A percentile compares a stretch with the other conserved stretches of the same genome.
These are phyloP conservation scores for Elsinoe batatas DNA, from an alignment of 2,329 filamentous ascomycete species.

Conservation along the genomic window DNA sequence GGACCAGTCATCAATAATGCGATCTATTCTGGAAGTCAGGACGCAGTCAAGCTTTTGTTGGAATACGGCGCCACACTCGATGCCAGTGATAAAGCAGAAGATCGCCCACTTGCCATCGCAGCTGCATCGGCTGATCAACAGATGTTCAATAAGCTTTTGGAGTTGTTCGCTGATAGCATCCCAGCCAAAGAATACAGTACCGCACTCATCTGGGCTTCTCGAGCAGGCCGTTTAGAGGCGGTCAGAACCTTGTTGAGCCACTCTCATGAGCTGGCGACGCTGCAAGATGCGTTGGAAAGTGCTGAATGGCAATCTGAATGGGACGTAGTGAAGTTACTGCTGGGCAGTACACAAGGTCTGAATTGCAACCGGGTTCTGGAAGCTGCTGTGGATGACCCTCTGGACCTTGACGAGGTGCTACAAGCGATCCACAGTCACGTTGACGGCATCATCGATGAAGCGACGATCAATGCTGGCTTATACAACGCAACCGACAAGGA, in stretches of 20 bases:
- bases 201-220: not conserved
- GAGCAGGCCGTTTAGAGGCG: not conserved
- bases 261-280: not conserved
- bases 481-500: not conserved
- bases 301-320: not conserved
- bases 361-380: not conserved
- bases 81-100: not conserved
- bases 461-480: not conserved
- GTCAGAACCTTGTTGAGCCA: not conserved
- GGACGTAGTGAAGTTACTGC: not conserved
- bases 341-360: not conserved
- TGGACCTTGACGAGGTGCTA: not conserved
- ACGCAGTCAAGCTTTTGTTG: not conserved
- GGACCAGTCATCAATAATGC: not conserved
- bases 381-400: not conserved
- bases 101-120: not conserved
- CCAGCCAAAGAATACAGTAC: not conserved
- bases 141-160: not conserved
- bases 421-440: not conserved
- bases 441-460: not conserved
- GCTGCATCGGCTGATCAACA: not conserved
- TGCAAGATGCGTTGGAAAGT: not conserved
- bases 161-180: not conserved
- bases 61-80: not conserved
- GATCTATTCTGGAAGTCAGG: not conserved